These are phyloP conservation scores for Aspergillus pseudonomiae DNA, from an alignment of 2,329 filamentous ascomycete genomes.

Conservation along the genomic window DNA sequence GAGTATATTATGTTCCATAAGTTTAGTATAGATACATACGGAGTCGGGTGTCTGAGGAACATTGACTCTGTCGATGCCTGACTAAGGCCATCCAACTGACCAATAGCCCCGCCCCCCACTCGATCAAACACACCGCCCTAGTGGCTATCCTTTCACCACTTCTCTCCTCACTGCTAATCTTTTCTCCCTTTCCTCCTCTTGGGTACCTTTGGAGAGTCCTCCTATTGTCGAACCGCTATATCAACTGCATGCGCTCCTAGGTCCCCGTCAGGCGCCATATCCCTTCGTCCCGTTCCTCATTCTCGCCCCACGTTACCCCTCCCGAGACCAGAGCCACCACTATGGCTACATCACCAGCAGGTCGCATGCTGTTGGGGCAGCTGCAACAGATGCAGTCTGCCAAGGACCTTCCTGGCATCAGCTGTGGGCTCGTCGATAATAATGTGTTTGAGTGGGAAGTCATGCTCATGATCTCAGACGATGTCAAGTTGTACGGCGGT, in stretches of 20 bases:
- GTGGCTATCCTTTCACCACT: conserved; percentile 1
- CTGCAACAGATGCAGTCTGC: conserved; percentile 92
- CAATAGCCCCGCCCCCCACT: conserved; percentile 6
- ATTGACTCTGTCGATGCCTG: not conserved
- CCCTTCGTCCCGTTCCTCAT: not conserved
- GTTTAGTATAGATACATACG: not conserved
- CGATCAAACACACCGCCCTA: conserved; percentile 7
- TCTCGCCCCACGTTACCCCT: conserved; percentile 4
- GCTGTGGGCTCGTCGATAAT: conserved; percentile 81
- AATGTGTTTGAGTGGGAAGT: conserved; percentile 98
- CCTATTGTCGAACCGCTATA: not conserved
- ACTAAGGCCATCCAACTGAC: not conserved
- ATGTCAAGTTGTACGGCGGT: conserved; percentile 93
- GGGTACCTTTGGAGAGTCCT: not conserved
- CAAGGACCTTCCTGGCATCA: conserved; percentile 92
- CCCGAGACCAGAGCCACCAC: conserved; percentile 10
- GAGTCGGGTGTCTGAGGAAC: not conserved
- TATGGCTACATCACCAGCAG: conserved; percentile 49
- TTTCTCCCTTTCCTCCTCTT: not conserved
- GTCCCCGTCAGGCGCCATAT: no score
- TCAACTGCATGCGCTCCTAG: not conserved
- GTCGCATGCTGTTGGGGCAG: conserved; percentile 75
- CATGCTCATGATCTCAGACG: conserved; percentile 97
- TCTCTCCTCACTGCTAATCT: not conserved
- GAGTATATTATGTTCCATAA: not conserved